Evolutionary conservation across 2,329 filamentous ascomycete genomes (phyloP).

Genomic region (Epichloe aotearoae): DNA sequence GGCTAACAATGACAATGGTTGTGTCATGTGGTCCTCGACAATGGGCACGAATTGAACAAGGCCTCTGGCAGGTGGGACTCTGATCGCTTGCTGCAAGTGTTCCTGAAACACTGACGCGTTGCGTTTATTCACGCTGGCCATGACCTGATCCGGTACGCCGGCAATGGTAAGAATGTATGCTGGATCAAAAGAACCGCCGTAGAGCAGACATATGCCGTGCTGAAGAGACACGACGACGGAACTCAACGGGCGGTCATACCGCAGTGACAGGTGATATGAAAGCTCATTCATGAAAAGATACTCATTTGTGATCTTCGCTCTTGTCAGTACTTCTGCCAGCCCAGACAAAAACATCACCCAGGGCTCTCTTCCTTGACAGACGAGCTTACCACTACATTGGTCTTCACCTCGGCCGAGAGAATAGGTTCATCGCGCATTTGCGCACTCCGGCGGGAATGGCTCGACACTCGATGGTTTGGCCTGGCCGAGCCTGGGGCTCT

Average conservation of each 20-base stretch:
- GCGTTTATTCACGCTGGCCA: conserved; percentile 64
- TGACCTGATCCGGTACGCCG: conserved; percentile 54
- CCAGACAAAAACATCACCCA: background rate
- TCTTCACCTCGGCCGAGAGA: conserved; percentile 13
- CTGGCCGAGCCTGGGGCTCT: background rate
- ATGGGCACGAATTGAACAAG: conserved; percentile 60
- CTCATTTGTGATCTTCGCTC: conserved; percentile 54
- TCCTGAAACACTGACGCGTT: conserved; percentile 66
- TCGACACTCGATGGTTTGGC: background rate
- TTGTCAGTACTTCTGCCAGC: background rate
- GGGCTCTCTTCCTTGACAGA: no score
- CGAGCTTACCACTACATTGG: conserved; percentile 18
- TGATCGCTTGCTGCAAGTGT: conserved; percentile 59
- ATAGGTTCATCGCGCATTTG: background rate
- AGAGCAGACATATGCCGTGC: conserved; percentile 61
- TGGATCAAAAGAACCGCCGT: conserved; percentile 62
- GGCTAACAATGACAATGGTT: background rate
- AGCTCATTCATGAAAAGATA: conserved; percentile 62
- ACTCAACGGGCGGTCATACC: conserved; percentile 61
- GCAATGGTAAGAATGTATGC: conserved; percentile 68
- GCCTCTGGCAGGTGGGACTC: conserved; percentile 52
- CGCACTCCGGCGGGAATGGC: background rate
- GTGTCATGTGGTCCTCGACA: conserved; percentile 58
- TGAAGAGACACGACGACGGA: conserved; percentile 65
- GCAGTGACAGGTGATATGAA: conserved; percentile 56